Conservation (phyloP, 345 rosid species). For the Rhizophora apiculata region DNA sequence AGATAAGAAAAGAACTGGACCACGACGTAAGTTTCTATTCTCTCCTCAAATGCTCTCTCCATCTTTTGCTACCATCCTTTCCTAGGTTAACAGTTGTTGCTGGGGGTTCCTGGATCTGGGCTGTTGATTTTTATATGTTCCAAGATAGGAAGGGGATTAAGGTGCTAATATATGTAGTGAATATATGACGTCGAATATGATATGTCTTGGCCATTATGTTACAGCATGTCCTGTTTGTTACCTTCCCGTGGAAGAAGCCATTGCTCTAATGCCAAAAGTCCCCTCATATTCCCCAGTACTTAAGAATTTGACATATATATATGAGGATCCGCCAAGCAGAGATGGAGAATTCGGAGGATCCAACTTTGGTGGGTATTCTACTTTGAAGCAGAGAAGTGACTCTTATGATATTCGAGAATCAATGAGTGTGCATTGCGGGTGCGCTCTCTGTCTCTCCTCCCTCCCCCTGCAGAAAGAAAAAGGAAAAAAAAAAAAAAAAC, state of each 20-base stretch:
- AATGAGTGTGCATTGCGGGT: slow-evolving; percentile 94
- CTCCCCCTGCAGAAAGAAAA: neutral
- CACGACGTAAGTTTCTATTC: slow-evolving; percentile 65
- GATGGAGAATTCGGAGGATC: slow-evolving; percentile 91
- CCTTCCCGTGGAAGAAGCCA: slow-evolving; percentile 91
- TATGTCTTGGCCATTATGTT: slow-evolving; percentile 20
- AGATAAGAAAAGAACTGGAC: slow-evolving; percentile 89
- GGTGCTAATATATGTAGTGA: neutral
- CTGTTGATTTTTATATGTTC: neutral
- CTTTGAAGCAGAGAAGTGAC: slow-evolving; percentile 71
- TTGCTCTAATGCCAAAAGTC: slow-evolving; percentile 78
- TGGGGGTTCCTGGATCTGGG: neutral
- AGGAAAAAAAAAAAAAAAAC: too few relatives aligned
- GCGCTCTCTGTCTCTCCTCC: slow-evolving; percentile 22
- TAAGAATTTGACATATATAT: slow-evolving; percentile 65
- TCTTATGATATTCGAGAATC: slow-evolving; percentile 79
- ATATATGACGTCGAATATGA: slow-evolving; percentile 13
- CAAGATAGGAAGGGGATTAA: neutral
- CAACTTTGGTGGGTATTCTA: slow-evolving; percentile 94
- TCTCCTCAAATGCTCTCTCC: neutral
- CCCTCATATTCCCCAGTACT: slow-evolving; percentile 83
- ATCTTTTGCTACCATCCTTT: neutral
- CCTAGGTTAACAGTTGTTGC: neutral
- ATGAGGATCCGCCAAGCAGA: slow-evolving; percentile 57
- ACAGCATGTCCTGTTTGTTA: slow-evolving; percentile 99